Percentiles rank a stretch among this genome's conserved stretches.
Evolutionary conservation across 768 basidiomycete genomes (phyloP).

Genomic region (Tricholoma terreum): DNA sequence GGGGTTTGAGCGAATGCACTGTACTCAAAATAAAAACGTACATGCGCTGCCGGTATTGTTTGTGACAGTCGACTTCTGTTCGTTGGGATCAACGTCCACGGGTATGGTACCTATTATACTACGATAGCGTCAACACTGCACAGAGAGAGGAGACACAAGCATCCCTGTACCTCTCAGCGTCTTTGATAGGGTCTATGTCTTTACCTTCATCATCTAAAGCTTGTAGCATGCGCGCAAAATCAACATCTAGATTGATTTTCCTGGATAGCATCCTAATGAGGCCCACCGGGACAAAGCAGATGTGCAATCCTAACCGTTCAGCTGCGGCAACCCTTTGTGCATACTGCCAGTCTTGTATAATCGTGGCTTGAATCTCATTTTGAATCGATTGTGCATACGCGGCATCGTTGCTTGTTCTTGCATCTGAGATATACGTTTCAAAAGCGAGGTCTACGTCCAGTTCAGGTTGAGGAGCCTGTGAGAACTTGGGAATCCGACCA

Average conservation of each 20-base stretch:
- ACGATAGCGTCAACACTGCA: not conserved
- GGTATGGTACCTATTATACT: not conserved
- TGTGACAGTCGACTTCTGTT: not conserved
- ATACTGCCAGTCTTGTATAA: constrained; percentile 27
- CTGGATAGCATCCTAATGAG: constrained; percentile 13
- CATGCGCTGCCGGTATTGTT: not conserved
- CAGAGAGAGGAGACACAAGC: not conserved
- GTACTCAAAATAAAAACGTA: not conserved
- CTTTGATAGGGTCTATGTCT: constrained; percentile 25
- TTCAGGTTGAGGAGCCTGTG: constrained; percentile 5
- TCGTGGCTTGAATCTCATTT: constrained; percentile 19
- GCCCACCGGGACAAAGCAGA: not conserved
- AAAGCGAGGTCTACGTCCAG: constrained; percentile 28
- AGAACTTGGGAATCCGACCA: constrained; percentile 22
- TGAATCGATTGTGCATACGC: constrained; percentile 32
- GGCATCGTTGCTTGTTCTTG: constrained; percentile 26
- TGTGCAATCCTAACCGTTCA: constrained; percentile 14
- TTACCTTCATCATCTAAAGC: constrained; percentile 24
- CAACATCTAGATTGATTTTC: constrained; percentile 32
- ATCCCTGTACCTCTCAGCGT: constrained; percentile 27
- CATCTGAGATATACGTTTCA: constrained; percentile 24
- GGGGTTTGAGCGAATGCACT: not conserved
- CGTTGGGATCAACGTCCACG: not conserved
- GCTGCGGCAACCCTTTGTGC: constrained; percentile 36
- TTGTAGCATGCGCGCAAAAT: constrained; percentile 34